Conservation (phyloP, 768 basidiomycete species). For the Pleurotus eryngii region DNA sequence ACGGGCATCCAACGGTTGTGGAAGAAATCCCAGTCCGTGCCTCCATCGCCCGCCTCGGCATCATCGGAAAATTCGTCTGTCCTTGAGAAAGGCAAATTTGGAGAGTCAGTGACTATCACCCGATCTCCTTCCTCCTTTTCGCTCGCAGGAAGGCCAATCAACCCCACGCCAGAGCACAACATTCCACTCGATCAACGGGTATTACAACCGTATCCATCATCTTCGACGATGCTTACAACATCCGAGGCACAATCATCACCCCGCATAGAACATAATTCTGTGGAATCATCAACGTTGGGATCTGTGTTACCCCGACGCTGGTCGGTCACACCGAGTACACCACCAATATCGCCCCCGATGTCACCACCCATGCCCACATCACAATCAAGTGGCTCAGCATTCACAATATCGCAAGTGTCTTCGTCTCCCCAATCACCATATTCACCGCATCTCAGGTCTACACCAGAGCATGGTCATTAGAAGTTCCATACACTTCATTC, state of each 20-base stretch:
- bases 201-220: slow-evolving; percentile 43
- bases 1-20: slow-evolving; percentile 31
- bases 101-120: slow-evolving; percentile 1
- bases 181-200: slow-evolving; percentile 35
- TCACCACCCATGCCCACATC: neutral
- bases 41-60: slow-evolving; percentile 13
- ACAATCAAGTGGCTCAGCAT: neutral
- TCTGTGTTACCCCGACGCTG: neutral
- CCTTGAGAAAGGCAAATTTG: slow-evolving; percentile 32
- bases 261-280: neutral
- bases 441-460: neutral
- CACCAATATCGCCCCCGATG: neutral
- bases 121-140: slow-evolving; percentile 10
- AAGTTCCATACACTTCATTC: neutral
- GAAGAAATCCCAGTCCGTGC: slow-evolving; percentile 8
- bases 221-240: slow-evolving; percentile 31
- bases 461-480: neutral
- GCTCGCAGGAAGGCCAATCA: slow-evolving; percentile 35
- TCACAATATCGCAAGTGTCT: neutral
- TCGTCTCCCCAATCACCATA: neutral
- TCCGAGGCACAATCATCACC: neutral
- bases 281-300: neutral
- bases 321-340: slow-evolving; percentile 3
- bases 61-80: slow-evolving; percentile 29
- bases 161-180: slow-evolving; percentile 52